Conservation (phyloP, 163 green algal genomes). For the Scenedesmus sp. region DNA sequence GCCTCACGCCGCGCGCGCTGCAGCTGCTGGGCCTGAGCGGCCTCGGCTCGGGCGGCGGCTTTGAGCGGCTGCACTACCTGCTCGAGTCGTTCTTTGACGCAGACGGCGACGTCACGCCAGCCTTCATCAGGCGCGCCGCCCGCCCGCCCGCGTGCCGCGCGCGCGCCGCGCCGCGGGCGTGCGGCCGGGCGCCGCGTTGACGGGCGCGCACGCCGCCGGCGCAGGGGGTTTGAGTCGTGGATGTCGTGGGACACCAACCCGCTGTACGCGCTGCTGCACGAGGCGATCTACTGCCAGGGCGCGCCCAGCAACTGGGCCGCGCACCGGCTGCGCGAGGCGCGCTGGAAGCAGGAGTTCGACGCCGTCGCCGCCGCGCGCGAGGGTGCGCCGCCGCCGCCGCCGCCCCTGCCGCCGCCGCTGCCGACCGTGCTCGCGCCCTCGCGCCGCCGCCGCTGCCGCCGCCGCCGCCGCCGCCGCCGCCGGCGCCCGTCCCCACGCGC, state of each 20-base stretch:
- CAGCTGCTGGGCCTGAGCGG: conserved; percentile 84
- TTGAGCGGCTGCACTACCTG: conserved; percentile 92
- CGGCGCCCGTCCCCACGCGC: too few species aligned
- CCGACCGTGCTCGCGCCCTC: too few species aligned
- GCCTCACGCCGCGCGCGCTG: conserved; percentile 77
- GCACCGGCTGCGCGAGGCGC: conserved; percentile 67
- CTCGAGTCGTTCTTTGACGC: conserved; percentile 85
- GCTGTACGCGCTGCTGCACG: conserved; percentile 95
- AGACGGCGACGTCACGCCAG: conserved; percentile 67
- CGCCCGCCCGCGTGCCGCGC: too few species aligned
- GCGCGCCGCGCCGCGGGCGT: too few species aligned
- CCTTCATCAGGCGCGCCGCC: conserved; percentile 81
- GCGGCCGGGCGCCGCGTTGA: not conserved
- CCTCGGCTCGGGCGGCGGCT: conserved; percentile 64
- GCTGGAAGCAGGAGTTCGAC: conserved; percentile 74
- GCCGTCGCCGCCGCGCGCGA: conserved; percentile 52
- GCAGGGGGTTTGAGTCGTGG: conserved; percentile 78
- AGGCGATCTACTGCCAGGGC: conserved; percentile 95
- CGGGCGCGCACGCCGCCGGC: too few species aligned
- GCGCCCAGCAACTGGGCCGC: conserved; percentile 81
- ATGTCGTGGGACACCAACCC: conserved; percentile 92
- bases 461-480: too few species aligned
- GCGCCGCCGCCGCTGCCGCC: too few species aligned
- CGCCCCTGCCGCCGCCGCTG: not conserved
- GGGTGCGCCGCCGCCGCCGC: conserved; percentile 50